These are phyloP conservation scores for Apodospora peruviana DNA, from an alignment of 495 filamentous ascomycete species.

Conservation along the genomic window DNA sequence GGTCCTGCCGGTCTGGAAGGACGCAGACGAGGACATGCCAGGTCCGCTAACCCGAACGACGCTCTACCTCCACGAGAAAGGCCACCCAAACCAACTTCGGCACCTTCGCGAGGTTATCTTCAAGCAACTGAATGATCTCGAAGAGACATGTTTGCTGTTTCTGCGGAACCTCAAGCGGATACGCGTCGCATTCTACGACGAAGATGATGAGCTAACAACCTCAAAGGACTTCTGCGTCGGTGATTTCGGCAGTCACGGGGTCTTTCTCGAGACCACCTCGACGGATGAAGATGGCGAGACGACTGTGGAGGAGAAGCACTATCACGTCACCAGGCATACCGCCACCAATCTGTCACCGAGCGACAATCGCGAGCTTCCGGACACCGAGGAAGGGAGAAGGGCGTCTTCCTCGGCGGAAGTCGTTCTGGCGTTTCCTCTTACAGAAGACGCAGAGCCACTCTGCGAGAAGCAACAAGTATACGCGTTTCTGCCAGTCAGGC, in stretches of 20 bases:
- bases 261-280: not conserved
- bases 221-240: not conserved
- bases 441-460: constrained; percentile 14
- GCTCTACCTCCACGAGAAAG: constrained; percentile 23
- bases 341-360: constrained; percentile 17
- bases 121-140: constrained; percentile 27
- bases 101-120: constrained; percentile 13
- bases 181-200: constrained; percentile 20
- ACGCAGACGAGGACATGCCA: constrained; percentile 8
- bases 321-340: constrained; percentile 15
- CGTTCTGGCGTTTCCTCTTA: constrained; percentile 37
- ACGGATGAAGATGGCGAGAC: not conserved
- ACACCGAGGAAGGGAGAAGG: constrained; percentile 5
- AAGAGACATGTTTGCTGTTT: constrained; percentile 30
- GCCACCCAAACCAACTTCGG: constrained; percentile 1
- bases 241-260: not conserved
- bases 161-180: constrained; percentile 30
- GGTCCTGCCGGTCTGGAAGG: constrained; percentile 36
- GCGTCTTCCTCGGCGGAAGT: constrained; percentile 13
- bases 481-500: constrained; percentile 34
- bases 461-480: constrained; percentile 26
- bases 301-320: constrained; percentile 4
- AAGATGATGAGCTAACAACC: constrained; percentile 1
- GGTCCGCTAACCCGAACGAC: constrained; percentile 24
- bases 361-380: constrained; percentile 24